phyloP scores from a whole-genome alignment of 176 grass and related monocot species.

The Neostapfia colusana region DNA sequence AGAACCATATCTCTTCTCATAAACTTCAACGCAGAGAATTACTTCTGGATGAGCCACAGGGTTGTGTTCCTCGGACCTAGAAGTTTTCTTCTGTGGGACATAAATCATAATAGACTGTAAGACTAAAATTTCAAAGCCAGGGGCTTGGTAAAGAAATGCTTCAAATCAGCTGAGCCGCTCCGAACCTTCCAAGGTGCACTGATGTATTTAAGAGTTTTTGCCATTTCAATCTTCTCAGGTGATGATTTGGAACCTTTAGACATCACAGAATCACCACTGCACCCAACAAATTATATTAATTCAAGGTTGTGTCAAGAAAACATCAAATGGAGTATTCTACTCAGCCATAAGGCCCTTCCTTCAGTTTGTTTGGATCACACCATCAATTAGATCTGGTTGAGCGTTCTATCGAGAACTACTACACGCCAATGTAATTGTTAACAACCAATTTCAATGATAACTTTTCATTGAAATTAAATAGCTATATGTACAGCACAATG shows the following conservation, averaged over 20 bases:
- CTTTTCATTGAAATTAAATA: conserved; percentile 2
- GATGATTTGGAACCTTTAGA: conserved; percentile 46
- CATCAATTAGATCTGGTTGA: conserved; percentile 14
- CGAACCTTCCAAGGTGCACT: conserved; percentile 64
- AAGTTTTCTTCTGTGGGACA: conserved; percentile 52
- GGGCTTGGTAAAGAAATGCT: conserved; percentile 24
- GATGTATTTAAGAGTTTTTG: conserved; percentile 71
- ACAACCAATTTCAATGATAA: conserved; percentile 8
- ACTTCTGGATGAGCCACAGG: conserved; percentile 74
- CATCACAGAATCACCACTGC: conserved; percentile 61
- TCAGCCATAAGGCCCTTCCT: conserved; percentile 2
- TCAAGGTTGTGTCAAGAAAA: conserved; percentile 25
- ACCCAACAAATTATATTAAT: conserved; percentile 35
- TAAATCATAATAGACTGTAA: conserved; percentile 17
- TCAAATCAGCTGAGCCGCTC: conserved; percentile 8
- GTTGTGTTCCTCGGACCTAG: conserved; percentile 52
- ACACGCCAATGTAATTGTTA: background rate
- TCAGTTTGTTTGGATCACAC: background rate
- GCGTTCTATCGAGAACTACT: background rate
- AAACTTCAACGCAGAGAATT: conserved; percentile 85
- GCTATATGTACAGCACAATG: background rate
- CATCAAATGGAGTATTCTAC: conserved; percentile 1
- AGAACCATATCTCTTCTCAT: conserved; percentile 48
- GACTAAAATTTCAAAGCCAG: background rate
- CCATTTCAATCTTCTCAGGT: conserved; percentile 56